These are phyloP conservation scores for Hippophae tibetana DNA, from an alignment of 306 rosid species.

Conservation along the genomic window DNA sequence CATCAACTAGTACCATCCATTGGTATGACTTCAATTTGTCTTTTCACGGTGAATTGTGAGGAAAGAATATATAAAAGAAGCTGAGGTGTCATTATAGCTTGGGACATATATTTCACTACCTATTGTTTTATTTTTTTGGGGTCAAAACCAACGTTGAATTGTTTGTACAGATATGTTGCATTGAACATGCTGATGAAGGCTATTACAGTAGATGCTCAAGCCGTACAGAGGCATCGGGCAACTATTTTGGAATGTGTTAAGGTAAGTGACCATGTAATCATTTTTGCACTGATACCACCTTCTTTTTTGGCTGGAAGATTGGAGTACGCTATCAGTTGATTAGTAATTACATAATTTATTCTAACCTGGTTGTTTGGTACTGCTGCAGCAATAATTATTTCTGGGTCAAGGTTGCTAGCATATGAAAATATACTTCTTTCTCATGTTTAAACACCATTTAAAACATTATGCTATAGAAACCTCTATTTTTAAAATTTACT, in stretches of 20 bases:
- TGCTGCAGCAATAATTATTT: not conserved
- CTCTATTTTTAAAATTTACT: too few relatives aligned
- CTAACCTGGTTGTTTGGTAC: not conserved
- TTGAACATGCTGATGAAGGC: slow-evolving; percentile 95
- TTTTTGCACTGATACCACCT: not conserved
- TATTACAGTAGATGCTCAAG: slow-evolving; percentile 84
- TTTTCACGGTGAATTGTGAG: too few relatives aligned
- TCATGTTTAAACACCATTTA: not conserved
- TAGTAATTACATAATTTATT: not conserved
- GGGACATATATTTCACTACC: not conserved
- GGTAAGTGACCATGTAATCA: slow-evolving; percentile 33
- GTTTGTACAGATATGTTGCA: slow-evolving; percentile 70
- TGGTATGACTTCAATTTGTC: too few relatives aligned
- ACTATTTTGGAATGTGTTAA: slow-evolving; percentile 96
- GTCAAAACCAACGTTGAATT: not conserved
- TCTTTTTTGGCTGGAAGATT: not conserved
- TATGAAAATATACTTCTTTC: not conserved
- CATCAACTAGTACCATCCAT: too few relatives aligned
- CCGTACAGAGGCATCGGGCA: slow-evolving; percentile 97
- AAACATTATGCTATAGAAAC: too few relatives aligned
- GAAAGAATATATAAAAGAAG: not conserved
- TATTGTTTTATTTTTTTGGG: not conserved
- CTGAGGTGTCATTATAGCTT: slow-evolving; percentile 1
- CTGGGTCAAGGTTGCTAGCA: not conserved
- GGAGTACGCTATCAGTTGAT: not conserved